phyloP scores from a whole-genome alignment of 139 green algal genomes.

The Marvania coccoides region DNA sequence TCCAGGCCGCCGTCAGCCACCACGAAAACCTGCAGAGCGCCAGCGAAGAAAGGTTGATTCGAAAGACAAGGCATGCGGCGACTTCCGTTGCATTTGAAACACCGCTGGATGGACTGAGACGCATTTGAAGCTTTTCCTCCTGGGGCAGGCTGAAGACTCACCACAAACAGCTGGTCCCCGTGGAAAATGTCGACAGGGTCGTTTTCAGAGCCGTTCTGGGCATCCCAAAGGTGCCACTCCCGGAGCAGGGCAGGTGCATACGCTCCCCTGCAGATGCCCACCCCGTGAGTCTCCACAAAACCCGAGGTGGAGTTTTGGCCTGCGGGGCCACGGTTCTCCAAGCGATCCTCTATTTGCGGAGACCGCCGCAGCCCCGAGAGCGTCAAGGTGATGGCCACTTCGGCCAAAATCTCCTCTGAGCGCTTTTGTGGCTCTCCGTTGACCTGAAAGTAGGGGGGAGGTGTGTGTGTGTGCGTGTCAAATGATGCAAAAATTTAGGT shows the following conservation, averaged over 20 bases:
- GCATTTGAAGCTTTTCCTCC: not conserved
- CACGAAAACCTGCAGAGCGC: constrained; percentile 33
- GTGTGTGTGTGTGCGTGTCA: too few species aligned
- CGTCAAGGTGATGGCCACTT: constrained; percentile 60
- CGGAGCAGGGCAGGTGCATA: constrained; percentile 37
- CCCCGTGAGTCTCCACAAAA: constrained; percentile 63
- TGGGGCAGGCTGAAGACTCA: not conserved
- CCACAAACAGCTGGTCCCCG: constrained; percentile 38
- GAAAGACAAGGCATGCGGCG: not conserved
- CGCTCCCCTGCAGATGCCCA: constrained; percentile 53
- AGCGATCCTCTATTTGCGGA: not conserved
- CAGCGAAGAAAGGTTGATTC: not conserved
- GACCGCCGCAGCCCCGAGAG: constrained; percentile 43
- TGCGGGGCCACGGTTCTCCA: not conserved
- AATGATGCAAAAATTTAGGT: not conserved
- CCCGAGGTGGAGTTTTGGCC: constrained; percentile 23
- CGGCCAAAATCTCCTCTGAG: constrained; percentile 63
- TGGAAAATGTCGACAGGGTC: constrained; percentile 51
- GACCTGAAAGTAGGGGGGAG: constrained; percentile 25
- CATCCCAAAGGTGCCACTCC: constrained; percentile 64
- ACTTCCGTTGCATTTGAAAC: not conserved
- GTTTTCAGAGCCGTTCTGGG: constrained; percentile 62
- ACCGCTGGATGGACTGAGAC: not conserved
- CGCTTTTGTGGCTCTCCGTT: constrained; percentile 74
- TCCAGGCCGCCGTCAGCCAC: constrained; percentile 74